phyloP scores from a whole-genome alignment of 2,329 filamentous ascomycete species.

The Balansia obtecta region DNA sequence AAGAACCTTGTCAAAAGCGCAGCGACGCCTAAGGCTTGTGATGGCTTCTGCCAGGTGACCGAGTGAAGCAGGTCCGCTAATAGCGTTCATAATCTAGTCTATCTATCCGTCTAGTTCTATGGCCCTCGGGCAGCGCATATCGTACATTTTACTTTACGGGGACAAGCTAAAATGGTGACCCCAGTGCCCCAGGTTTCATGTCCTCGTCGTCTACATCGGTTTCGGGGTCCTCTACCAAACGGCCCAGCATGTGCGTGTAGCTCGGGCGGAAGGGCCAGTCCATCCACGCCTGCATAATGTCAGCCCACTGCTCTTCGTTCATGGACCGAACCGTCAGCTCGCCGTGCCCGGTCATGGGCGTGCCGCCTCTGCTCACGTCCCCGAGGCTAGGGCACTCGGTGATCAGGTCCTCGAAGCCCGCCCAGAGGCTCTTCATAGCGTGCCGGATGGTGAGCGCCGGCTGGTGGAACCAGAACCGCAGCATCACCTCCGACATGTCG shows the following conservation, averaged over 20 bases:
- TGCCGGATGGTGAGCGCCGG: conserved; percentile 30
- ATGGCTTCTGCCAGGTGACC: too few species aligned
- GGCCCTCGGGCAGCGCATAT: background rate
- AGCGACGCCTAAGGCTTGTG: too few species aligned
- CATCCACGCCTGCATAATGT: conserved; percentile 48
- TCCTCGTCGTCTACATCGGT: conserved; percentile 15
- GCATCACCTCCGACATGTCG: conserved; percentile 39
- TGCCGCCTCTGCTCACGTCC: conserved; percentile 36
- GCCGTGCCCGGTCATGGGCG: conserved; percentile 23
- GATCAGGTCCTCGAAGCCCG: conserved; percentile 44
- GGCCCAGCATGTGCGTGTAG: conserved; percentile 34
- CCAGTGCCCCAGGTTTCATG: conserved; percentile 10
- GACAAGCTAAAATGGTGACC: conserved; percentile 3
- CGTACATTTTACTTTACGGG: background rate
- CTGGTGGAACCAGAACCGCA: conserved; percentile 29
- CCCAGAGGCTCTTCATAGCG: conserved; percentile 40
- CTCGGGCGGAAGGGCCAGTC: conserved; percentile 52
- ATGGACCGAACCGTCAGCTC: conserved; percentile 35
- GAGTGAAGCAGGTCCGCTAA: too few species aligned
- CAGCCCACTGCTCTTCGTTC: conserved; percentile 40
- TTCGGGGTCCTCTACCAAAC: conserved; percentile 21
- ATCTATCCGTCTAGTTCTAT: background rate
- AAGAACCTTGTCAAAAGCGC: too few species aligned
- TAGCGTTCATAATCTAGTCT: too few species aligned
- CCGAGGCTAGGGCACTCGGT: conserved; percentile 33